Evolutionary conservation across 1,139 yeast genomes (phyloP).

Genomic region (Suhomyces yuchorum): DNA sequence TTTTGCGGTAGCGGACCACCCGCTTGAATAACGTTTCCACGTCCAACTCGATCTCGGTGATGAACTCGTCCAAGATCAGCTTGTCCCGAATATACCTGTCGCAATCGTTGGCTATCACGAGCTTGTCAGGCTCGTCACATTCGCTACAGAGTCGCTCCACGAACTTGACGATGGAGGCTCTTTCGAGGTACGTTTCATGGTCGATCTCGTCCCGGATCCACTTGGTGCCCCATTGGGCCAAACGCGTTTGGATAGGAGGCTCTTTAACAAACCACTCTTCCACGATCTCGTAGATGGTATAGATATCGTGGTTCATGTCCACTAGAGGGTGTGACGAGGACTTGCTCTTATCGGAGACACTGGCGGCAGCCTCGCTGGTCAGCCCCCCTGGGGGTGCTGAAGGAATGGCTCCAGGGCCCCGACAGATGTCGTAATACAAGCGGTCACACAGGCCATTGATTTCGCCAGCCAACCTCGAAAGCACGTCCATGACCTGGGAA

Average conservation of each 20-base stretch:
- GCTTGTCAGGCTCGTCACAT: constrained; percentile 17
- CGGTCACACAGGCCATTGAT: constrained; percentile 12
- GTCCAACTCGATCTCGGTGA: constrained; percentile 22
- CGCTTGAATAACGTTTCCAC: constrained; percentile 19
- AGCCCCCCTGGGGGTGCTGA: too few species aligned
- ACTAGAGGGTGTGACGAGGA: constrained; percentile 9
- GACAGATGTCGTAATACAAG: constrained; percentile 11
- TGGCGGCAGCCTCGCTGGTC: not conserved
- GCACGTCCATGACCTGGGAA: constrained; percentile 12
- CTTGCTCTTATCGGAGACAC: not conserved
- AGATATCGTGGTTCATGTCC: constrained; percentile 22
- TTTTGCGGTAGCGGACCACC: constrained; percentile 15
- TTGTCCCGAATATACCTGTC: constrained; percentile 21
- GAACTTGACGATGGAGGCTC: constrained; percentile 18
- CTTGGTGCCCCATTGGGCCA: constrained; percentile 19
- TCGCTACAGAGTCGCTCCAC: constrained; percentile 16
- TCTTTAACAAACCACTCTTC: constrained; percentile 21
- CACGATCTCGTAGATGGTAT: constrained; percentile 19
- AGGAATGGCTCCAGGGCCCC: constrained; percentile 5
- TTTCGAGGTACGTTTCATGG: constrained; percentile 19
- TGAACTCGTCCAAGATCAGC: constrained; percentile 22
- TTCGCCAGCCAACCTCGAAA: constrained; percentile 12
- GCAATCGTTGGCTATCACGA: constrained; percentile 18
- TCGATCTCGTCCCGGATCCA: constrained; percentile 23
- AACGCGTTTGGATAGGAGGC: constrained; percentile 17